Evolutionary conservation across 1,284 basidiomycete species (phyloP), one percentile per base, ranked within the genome.

Genomic region (Trametes polyzona): DNA sequence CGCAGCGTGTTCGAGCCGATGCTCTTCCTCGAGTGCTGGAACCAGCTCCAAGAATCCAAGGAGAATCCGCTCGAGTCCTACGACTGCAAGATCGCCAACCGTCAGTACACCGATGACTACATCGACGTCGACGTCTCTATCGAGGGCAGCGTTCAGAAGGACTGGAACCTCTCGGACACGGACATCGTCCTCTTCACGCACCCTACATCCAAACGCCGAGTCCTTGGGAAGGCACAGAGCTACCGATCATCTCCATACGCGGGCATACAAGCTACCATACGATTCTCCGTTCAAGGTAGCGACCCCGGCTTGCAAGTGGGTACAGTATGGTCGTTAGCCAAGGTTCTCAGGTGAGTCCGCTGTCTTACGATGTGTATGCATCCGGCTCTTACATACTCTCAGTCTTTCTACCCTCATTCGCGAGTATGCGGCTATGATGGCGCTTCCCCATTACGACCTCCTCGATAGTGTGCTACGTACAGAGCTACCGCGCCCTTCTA

Each of bases 1-100:
- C 81, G 84, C 37, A 76, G 77, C 24, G 78, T 89, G 24, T 95
- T 97, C 68, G 86, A 94, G 64, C 95, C 97, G 1, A 79, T 99
- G n/a, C 78, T 98, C 23, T 76, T 96, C 29, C 80, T 93, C 58
- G 97, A 99, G 74, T 89, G 92, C 61, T 98, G 97, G 96, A 86
- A 91, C 27, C 94, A 98, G 68, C 82, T 98, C 54, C 69, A 78
- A 32, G 83, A 93, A 69, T 85, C 93, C 27, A 90, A 93, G 66
- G 86, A 91, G 55, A 83, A 87, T 51, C 67, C 68, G 5, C 78
- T 77, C 36, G 81, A 86, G 9, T 73, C 74, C 1, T 81, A 86
- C 55, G 76, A 81, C 19, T 83, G 81, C 71, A 83, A 80, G 55
- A 79, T 95, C 41, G 76, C 75, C 30, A 82, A 83, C 12, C 83